Evolutionary conservation across 139 green algal species (phyloP).

Genomic region (Ettlia oleoabundans): DNA sequence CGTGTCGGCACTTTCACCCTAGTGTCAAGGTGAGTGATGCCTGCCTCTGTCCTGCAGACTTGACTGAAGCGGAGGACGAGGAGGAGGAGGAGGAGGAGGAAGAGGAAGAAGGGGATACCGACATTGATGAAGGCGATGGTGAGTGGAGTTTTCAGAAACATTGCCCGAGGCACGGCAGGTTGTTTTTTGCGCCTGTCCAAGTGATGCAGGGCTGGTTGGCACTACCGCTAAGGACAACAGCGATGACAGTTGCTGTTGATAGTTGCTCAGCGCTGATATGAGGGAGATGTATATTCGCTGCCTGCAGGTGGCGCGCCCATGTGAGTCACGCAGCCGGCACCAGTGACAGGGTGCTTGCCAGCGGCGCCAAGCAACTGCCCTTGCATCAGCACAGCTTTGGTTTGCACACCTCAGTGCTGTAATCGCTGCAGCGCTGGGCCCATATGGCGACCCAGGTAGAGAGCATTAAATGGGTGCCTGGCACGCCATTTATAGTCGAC

Average conservation of each 20-base stretch:
- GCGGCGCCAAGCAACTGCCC: not conserved
- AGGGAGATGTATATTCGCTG: too few relatives aligned
- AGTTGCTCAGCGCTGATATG: too few relatives aligned
- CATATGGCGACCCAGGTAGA: slow-evolving; percentile 81
- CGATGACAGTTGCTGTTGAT: too few relatives aligned
- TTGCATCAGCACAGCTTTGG: too few relatives aligned
- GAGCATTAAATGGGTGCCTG: slow-evolving; percentile 75
- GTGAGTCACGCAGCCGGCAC: too few relatives aligned
- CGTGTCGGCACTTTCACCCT: not conserved
- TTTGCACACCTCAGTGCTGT: not conserved
- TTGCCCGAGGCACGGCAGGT: too few relatives aligned
- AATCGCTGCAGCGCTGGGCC: not conserved
- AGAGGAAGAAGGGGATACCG: not conserved
- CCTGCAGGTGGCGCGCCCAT: too few relatives aligned
- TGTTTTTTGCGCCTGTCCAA: too few relatives aligned
- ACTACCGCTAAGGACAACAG: too few relatives aligned
- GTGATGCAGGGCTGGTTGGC: too few relatives aligned
- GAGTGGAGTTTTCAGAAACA: too few relatives aligned
- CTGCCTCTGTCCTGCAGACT: not conserved
- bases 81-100: slow-evolving; percentile 2
- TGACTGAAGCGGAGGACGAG: slow-evolving; percentile 12
- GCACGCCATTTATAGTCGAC: slow-evolving; percentile 67
- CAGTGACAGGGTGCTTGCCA: not conserved
- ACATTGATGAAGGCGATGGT: not conserved
- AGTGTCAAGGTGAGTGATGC: not conserved